A percentile compares a stretch with the other conserved stretches of the same genome.
These are phyloP conservation scores for Vinca minor DNA, from an alignment of 257 asterid species.

Conservation along the genomic window DNA sequence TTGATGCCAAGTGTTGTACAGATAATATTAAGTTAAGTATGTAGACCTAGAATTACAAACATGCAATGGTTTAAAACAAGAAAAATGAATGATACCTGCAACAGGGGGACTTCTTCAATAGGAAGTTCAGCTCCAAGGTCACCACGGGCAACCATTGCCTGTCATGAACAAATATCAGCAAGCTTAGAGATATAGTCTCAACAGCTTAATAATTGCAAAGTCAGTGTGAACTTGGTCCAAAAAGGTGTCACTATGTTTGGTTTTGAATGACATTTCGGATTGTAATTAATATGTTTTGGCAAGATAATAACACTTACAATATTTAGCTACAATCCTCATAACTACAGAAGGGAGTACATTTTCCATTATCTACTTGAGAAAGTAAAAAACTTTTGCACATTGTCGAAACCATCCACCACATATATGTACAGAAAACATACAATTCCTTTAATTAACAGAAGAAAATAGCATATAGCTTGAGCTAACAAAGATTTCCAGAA, in stretches of 20 bases:
- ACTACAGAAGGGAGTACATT: slow-evolving; percentile 3
- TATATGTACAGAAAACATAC: too few species aligned
- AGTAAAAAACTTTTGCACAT: not conserved
- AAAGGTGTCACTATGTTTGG: not conserved
- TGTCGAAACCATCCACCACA: not conserved
- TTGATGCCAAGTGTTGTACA: not conserved
- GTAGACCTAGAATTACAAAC: not conserved
- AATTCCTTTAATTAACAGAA: too few species aligned
- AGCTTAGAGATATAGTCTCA: not conserved
- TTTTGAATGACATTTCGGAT: not conserved
- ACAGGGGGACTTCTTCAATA: slow-evolving; percentile 91
- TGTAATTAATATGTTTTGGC: not conserved
- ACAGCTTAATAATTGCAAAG: not conserved
- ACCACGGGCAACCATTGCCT: slow-evolving; percentile 99
- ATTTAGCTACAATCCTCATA: not conserved
- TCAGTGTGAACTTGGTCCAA: not conserved
- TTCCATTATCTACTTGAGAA: not conserved
- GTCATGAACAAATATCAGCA: slow-evolving; percentile 18
- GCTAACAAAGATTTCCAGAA: too few species aligned
- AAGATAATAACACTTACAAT: not conserved
- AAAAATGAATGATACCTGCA: slow-evolving; percentile 57
- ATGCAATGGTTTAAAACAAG: not conserved
- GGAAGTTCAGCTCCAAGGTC: slow-evolving; percentile 99
- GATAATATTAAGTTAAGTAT: not conserved
- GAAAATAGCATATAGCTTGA: too few species aligned